Percentiles rank a stretch among this genome's conserved stretches.
Evolutionary conservation across 2,329 filamentous ascomycete genomes (phyloP).

Genomic region (Drechslerella coelobrocha): DNA sequence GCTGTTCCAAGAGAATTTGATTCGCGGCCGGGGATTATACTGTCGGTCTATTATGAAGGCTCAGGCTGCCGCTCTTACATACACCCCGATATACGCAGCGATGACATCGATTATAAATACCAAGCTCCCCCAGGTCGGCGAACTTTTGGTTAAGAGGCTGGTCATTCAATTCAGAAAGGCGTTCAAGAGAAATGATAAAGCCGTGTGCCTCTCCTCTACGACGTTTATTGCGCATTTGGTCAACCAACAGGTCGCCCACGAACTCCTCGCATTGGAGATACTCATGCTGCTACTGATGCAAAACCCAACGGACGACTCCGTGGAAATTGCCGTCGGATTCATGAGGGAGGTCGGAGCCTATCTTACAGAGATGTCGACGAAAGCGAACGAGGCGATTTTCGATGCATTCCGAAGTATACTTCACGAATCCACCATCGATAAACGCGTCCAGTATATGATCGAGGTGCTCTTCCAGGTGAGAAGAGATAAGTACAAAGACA

Average conservation of each 20-base stretch:
- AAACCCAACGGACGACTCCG: conserved; percentile 95
- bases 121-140: conserved; percentile 91
- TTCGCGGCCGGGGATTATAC: conserved; percentile 89
- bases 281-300: conserved; percentile 81
- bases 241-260: conserved; percentile 94
- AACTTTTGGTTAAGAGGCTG: conserved; percentile 84
- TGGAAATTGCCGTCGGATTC: conserved; percentile 94
- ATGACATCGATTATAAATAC: conserved; percentile 98
- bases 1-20: conserved; percentile 90
- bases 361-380: conserved; percentile 89
- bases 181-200: conserved; percentile 97
- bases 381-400: conserved; percentile 87
- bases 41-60: conserved; percentile 98
- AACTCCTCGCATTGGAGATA: conserved; percentile 91
- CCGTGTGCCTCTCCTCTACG: conserved; percentile 85
- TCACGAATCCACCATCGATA: conserved; percentile 96
- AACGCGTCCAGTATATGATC: conserved; percentile 98
- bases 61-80: conserved; percentile 91
- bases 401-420: conserved; percentile 95
- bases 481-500: conserved; percentile 96
- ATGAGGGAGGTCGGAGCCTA: conserved; percentile 93
- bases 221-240: conserved; percentile 94
- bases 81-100: conserved; percentile 93
- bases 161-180: conserved; percentile 92
- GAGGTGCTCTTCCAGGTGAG: conserved; percentile 96